These are phyloP conservation scores for Inonotus hispidus DNA, from an alignment of 1,284 basidiomycete species.

Conservation along the genomic window DNA sequence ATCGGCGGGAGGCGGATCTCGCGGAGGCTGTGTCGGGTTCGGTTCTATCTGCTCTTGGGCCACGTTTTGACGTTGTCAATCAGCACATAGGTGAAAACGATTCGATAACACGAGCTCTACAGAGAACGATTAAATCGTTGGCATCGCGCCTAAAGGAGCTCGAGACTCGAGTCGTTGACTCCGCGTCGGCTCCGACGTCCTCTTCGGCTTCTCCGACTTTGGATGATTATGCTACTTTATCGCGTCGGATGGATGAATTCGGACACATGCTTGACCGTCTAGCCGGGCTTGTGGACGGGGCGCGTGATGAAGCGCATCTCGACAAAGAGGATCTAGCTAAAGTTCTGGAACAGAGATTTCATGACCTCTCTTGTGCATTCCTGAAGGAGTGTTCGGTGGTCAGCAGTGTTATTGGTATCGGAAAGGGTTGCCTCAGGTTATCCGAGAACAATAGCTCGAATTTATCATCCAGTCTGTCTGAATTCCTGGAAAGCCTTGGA, in stretches of 20 bases:
- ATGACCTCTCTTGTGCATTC: background rate
- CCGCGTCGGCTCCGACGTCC: background rate
- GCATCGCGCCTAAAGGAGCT: background rate
- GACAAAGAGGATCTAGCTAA: background rate
- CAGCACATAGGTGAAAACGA: background rate
- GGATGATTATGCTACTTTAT: background rate
- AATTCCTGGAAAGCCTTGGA: background rate
- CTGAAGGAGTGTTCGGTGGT: background rate
- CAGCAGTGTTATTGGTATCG: background rate
- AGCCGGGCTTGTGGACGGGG: background rate
- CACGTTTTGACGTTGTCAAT: background rate
- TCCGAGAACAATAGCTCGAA: background rate
- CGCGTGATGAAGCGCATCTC: slow-evolving; percentile 7
- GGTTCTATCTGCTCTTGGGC: background rate
- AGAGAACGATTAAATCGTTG: background rate
- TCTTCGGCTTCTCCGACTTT: background rate
- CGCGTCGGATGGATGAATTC: background rate
- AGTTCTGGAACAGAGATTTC: background rate
- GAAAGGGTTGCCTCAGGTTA: background rate
- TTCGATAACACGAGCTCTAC: background rate
- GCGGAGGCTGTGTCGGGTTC: background rate
- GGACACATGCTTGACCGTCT: background rate
- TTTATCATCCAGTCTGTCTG: background rate
- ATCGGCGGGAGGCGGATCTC: background rate
- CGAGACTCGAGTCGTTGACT: background rate